These are phyloP conservation scores for Cokeromyces recurvatus DNA, from an alignment of 371 early-diverging fungal genomes.

Conservation along the genomic window DNA sequence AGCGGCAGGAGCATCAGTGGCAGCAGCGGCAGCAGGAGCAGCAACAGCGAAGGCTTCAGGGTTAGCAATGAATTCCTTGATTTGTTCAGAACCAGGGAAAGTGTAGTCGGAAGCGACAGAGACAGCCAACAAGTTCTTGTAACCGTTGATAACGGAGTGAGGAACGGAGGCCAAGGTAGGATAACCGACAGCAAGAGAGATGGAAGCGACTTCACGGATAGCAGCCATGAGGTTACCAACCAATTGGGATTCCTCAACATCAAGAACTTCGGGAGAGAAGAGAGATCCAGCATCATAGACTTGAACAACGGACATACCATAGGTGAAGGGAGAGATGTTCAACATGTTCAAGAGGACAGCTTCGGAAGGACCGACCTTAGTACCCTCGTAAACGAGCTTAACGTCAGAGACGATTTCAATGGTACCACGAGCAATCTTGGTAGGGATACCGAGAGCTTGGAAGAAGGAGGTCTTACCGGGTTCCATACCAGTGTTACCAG, in stretches of 20 bases:
- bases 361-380: slow-evolving; percentile 99
- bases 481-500: slow-evolving; percentile 99
- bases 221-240: slow-evolving; percentile 75
- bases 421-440: slow-evolving; percentile 99
- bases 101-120: slow-evolving; percentile 92
- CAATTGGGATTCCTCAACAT: slow-evolving; percentile 88
- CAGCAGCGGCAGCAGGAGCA: slow-evolving; percentile 55
- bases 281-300: slow-evolving; percentile 94
- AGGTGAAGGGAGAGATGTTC: slow-evolving; percentile 99
- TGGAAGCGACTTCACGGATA: slow-evolving; percentile 85
- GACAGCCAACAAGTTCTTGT: slow-evolving; percentile 93
- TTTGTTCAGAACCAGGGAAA: slow-evolving; percentile 87
- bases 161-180: slow-evolving; percentile 97
- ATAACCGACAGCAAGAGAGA: slow-evolving; percentile 93
- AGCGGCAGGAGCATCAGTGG: slow-evolving; percentile 37
- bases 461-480: slow-evolving; percentile 99
- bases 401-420: slow-evolving; percentile 99
- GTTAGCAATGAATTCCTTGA: slow-evolving; percentile 89
- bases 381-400: slow-evolving; percentile 86
- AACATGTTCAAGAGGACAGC: slow-evolving; percentile 98
- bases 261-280: slow-evolving; percentile 90
- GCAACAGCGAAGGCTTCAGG: slow-evolving; percentile 81
- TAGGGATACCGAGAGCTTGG: slow-evolving; percentile 99
- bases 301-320: slow-evolving; percentile 93
- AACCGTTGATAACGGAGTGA: slow-evolving; percentile 94